A percentile compares a stretch with the other conserved stretches of the same genome.
Conservation (phyloP, 331 rosid genomes). For the Phaseolus coccineus region DNA sequence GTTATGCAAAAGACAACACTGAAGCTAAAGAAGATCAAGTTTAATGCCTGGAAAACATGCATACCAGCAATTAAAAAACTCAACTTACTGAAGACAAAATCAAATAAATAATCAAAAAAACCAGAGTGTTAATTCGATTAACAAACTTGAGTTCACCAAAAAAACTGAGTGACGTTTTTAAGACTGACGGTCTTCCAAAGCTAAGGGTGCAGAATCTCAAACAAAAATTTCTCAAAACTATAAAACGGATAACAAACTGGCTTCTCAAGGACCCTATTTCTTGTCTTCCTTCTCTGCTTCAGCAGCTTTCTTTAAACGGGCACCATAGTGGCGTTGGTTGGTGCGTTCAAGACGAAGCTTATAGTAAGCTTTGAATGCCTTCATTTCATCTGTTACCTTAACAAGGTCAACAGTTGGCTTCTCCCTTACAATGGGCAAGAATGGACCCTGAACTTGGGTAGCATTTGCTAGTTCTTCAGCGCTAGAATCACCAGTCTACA, state of each 20-base stretch:
- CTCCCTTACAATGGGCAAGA: slow-evolving; percentile 65
- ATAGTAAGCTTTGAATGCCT: slow-evolving; percentile 74
- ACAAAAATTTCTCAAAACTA: slow-evolving; percentile 26
- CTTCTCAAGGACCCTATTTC: slow-evolving; percentile 55
- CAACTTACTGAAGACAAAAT: neutral
- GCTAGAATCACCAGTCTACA: slow-evolving; percentile 77
- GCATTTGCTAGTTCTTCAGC: slow-evolving; percentile 78
- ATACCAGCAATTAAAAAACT: neutral
- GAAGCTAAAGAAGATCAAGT: too few species aligned
- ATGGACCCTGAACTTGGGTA: slow-evolving; percentile 76
- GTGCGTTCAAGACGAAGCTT: slow-evolving; percentile 78
- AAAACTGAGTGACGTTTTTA: neutral
- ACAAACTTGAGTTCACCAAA: neutral
- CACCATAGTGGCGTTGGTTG: slow-evolving; percentile 71
- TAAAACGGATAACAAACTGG: neutral
- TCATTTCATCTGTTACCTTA: slow-evolving; percentile 76
- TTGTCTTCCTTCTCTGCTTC: slow-evolving; percentile 92
- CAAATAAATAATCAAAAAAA: neutral
- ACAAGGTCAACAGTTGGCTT: slow-evolving; percentile 74
- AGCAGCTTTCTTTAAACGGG: slow-evolving; percentile 75
- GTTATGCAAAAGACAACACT: too few species aligned
- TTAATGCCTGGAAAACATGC: neutral
- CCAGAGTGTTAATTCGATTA: slow-evolving; percentile 10
- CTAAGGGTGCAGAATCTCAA: slow-evolving; percentile 1
- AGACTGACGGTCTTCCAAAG: neutral